Conservation (phyloP, 169 alveolate species). For the Pseudocohnilembus persalinus region DNA sequence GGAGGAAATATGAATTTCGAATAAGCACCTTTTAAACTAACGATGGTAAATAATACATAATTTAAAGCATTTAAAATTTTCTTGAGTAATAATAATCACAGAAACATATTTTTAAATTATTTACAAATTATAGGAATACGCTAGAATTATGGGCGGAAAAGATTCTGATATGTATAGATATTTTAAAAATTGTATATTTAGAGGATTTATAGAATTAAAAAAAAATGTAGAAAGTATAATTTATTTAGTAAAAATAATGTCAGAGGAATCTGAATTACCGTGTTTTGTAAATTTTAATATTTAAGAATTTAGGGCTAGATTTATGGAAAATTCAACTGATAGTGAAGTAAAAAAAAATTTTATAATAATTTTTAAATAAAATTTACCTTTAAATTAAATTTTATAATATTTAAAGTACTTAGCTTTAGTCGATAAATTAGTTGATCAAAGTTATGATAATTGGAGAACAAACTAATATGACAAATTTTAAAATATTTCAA, state of each 20-base stretch:
- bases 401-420: background rate
- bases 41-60: constrained; percentile 1
- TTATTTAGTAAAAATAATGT: constrained; percentile 48
- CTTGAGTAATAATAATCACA: too few species aligned
- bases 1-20: constrained; percentile 74
- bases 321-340: constrained; percentile 31
- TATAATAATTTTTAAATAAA: background rate
- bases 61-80: too few species aligned
- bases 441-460: constrained; percentile 36
- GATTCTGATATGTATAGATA: constrained; percentile 74
- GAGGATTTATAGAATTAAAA: constrained; percentile 69
- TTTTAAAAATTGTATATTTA: constrained; percentile 63
- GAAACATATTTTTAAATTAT: background rate
- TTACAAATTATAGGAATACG: constrained; percentile 48
- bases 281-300: constrained; percentile 41
- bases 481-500: constrained; percentile 44
- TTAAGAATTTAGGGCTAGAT: constrained; percentile 23
- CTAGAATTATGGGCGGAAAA: constrained; percentile 65
- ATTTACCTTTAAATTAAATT: background rate
- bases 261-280: constrained; percentile 31
- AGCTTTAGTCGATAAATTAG: constrained; percentile 41
- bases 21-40: constrained; percentile 72
- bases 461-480: constrained; percentile 63
- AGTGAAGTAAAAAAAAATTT: constrained; percentile 22
- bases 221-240: constrained; percentile 59